Base-by-base conservation (phyloP, 257 asterid species). In the Nemophila menziesii region DNA sequence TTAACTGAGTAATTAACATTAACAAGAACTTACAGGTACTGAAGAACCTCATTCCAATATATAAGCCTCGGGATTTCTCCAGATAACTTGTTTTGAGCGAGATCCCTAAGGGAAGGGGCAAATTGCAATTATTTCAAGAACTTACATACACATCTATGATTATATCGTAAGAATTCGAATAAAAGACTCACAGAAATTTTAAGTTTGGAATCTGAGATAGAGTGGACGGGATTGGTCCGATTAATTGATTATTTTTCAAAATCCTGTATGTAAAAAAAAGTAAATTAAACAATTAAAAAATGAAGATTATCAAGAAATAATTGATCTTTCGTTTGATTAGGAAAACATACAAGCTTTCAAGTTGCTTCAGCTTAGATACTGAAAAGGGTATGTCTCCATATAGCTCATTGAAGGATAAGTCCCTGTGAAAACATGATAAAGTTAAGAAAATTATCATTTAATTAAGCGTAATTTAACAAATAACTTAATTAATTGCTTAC, bases 1-100 rank as follows among this genome's bases (percentile, higher is more conserved):
- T 7, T 3, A 36, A 37, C 10, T 36, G 22, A 14, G 42, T n/a
- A 45, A 18, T 20, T 11, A 5, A 34, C 16, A 8, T 15, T 11
- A 37, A 3, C 6, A 9, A 16, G 19, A 11, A 73, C 99, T 71
- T 60, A 90, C 99, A 90, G 49, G 65, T 79, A 90, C 46, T 81
- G 96, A 34, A 90, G 68, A 57, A 90, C 93, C 77, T 90, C 99
- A 29, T 85, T 90, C 99, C 99, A 90, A 21, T 85, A 90, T 40
- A 90, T 50, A 5, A 85, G 79, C 59, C 99, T 71, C 5, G 99
- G 99, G 39, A 90, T 90, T 75, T 90, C 96, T 23, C 96, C 96
- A 48, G 82, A 81, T 54, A 90, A 51, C 71, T 59, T 75, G 55
- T 90, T 90, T 54, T 81, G 96, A 23, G 99, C 99, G 47, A 90